Percentiles rank a stretch among this genome's conserved stretches.
phyloP scores from a whole-genome alignment of 2,329 filamentous ascomycete genomes.

The Celoporthe dispersa region DNA sequence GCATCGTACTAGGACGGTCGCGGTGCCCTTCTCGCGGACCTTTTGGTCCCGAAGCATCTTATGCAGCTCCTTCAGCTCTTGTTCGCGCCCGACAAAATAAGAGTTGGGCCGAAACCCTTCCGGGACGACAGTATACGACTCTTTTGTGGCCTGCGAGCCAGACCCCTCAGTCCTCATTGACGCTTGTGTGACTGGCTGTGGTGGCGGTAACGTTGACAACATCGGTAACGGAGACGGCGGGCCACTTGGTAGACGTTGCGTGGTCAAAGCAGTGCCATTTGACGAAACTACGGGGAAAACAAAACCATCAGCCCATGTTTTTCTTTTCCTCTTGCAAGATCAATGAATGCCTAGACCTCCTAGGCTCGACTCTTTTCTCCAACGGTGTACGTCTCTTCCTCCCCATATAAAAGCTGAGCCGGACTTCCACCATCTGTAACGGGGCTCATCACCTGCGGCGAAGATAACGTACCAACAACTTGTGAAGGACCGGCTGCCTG shows the following conservation, averaged over 20 bases:
- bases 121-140: conserved; percentile 50
- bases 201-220: conserved; percentile 9
- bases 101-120: conserved; percentile 66
- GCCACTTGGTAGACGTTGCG: conserved; percentile 15
- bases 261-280: conserved; percentile 27
- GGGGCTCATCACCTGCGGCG: conserved; percentile 3
- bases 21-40: conserved; percentile 60
- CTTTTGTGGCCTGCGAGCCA: conserved; percentile 7
- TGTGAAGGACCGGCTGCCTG: conserved; percentile 9
- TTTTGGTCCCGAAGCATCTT: conserved; percentile 61
- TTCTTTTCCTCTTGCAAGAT: conserved; percentile 17
- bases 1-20: conserved; percentile 66
- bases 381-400: conserved; percentile 13
- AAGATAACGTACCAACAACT: conserved; percentile 24
- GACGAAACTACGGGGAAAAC: conserved; percentile 24
- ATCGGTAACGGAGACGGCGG: conserved; percentile 31
- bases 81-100: conserved; percentile 64
- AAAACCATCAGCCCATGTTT: conserved; percentile 33
- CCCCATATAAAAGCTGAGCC: conserved; percentile 12
- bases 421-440: conserved; percentile 4
- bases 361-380: conserved; percentile 21
- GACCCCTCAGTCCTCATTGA: conserved; percentile 16
- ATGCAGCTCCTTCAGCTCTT: conserved; percentile 62
- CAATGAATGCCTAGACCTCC: conserved; percentile 25
- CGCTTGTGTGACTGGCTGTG: conserved; percentile 4